Base-by-base conservation (phyloP, 2,329 filamentous ascomycete genomes). In the Trichoderma simmonsii region DNA sequence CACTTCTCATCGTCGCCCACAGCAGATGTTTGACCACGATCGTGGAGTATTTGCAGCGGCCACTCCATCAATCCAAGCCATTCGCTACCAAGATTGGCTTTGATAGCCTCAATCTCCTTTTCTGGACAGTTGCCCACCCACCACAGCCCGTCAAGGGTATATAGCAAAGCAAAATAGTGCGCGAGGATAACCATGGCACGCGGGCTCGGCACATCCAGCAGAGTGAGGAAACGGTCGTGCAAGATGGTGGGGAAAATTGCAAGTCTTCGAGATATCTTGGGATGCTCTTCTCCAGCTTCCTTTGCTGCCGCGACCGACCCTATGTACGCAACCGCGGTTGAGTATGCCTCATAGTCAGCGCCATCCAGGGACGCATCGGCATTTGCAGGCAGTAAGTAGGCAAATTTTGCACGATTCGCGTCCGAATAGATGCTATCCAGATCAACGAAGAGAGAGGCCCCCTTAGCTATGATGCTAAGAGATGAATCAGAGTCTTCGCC, bases 131-230 rank as follows among this genome's bases (percentile, higher is more conserved):
- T n/a, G 4, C 71, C 60, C 6, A 74, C 32, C 73, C 70, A 74
- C 39, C 60, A 64, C 15, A 70, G 68, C 12, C 51, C 21, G 9
- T 63, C 39, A 12, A 71, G 72, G 48, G 57, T 57, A 15, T 28
- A 59, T 11, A 65, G 60, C 8, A 71, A 62, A 24, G 74, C 73
- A 7, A 76, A 76, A 28, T 73, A 75, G 39, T 76, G 73, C 1
- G 73, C 74, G 48, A 76, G 66, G 62, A 76, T 75, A 18, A 73
- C 68, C 51, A 76, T 63, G 1, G 74, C 74, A 7, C 73, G 73
- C 9, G 74, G 74, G 2, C 24, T 60, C 15, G 57, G 56, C 34
- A 71, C 34, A 32, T 64, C 65, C 8, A 76, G 48, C 18, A 75
- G 57, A 32, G 71, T 56, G 36, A 74, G 39, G 32, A 75, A 76